Conservation (phyloP, 2,329 filamentous ascomycete genomes). For the Trichoderma simmonsii region DNA sequence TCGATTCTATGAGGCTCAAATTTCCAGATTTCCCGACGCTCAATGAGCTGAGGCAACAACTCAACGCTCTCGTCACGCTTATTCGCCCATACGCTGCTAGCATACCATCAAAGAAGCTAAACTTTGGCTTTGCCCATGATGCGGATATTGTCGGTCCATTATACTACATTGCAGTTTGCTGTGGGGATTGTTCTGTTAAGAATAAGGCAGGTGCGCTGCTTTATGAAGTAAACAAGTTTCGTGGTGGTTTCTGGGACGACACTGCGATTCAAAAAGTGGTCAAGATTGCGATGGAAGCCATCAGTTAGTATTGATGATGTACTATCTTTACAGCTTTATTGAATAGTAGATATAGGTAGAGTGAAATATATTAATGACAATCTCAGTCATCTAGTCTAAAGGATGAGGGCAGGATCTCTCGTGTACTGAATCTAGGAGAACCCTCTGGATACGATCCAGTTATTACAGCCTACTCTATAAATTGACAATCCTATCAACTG, state of each 20-base stretch:
- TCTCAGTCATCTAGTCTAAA: not conserved
- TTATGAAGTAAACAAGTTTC: not conserved
- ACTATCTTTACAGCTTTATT: accelerated
- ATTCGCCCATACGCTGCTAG: not conserved
- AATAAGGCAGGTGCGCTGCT: not conserved
- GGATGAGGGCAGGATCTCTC: not conserved
- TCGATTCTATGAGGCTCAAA: not conserved
- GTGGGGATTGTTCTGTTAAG: not conserved
- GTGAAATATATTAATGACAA: not conserved
- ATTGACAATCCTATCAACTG: not conserved
- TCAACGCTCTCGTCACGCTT: not conserved
- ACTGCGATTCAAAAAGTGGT: not conserved
- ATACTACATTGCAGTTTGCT: not conserved
- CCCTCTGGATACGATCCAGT: accelerated
- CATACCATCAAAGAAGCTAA: not conserved
- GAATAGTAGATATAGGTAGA: not conserved
- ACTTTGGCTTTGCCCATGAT: not conserved
- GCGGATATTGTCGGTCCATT: not conserved
- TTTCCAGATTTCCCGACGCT: not conserved
- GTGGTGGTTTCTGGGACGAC: not conserved
- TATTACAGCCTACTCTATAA: accelerated
- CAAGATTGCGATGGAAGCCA: not conserved
- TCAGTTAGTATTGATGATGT: not conserved
- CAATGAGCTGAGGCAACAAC: not conserved
- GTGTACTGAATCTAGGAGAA: not conserved